Evolutionary conservation across 768 basidiomycete genomes (phyloP), one percentile per base, ranked within the genome.

Genomic region (Panus rudis): DNA sequence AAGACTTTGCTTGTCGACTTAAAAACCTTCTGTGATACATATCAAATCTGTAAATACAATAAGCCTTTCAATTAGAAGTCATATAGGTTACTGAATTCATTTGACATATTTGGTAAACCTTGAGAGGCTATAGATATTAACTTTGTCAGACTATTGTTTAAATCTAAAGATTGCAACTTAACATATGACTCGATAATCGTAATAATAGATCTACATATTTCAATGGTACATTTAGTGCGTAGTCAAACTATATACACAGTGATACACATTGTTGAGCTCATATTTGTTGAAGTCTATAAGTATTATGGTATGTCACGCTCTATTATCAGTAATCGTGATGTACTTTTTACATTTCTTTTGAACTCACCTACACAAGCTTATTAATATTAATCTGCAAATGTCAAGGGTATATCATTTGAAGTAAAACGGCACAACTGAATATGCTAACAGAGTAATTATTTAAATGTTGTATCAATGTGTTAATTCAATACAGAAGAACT

Each of bases 41-140:
- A 58, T 28, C 13, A 16, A n/a, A 48, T 42, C 6, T 62, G 61
- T 41, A 41, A 24, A 7, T 20, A n/a, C 11, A 41, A 43, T n/a
- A 62, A 59, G 37, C 22, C 51, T 1, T 49, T 22, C 46, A 42
- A 27, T 11, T 45, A 48, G 23, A 52, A 16, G 4, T 57, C 55
- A 4, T 14, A 31, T 6, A 65, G 67, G 10, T 47, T 62, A 11
- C 47, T 66, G 0, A 61, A 67, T 23, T 31, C 48, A 2, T 48
- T 65, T 8, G 61, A 60, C 0, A 48, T 66, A 0, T 63, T 63
- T 0, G 48, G 38, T 0, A 39, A 46, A 4, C 70, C 67, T 0
- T 69, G 64, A 64, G 54, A 61, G 2, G 56, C 60, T 0, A 66
- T 72, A 0, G 62, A 58, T 0, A 66, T 72, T 35, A 68, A 71